Evolutionary conservation across 208 protist genomes (phyloP), one percentile per base, ranked within the genome.

Genomic region (Porcisia deanei): DNA sequence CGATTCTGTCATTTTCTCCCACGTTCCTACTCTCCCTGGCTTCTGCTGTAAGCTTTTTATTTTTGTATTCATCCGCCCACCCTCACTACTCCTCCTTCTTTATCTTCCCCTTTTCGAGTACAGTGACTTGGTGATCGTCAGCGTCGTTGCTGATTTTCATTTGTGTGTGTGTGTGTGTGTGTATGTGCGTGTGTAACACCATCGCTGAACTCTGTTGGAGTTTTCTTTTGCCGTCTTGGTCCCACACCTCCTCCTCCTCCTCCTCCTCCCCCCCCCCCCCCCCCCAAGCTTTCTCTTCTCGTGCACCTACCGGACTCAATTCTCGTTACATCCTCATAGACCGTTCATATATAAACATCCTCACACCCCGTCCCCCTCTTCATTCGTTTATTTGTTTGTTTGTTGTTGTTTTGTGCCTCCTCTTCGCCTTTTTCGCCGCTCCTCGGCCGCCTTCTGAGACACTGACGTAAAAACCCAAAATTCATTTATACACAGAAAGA

Each of bases 291-390:
- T 30, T 10, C 41, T 45, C n/a, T 59, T 59, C 0, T 25, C 22
- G 14, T 59, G 47, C 47, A 52, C 47, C 10, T 12, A 52, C 47
- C 47, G 8, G 10, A 52, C 47, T 5, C 47, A 52, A 52, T 9
- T 16, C 30, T 30, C 45, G 25, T 43, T 57, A 57, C 66, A 71
- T 41, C 52, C 25, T 55, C 66, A 71, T 57, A 67, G 63, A 67
- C 63, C 22, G 1, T 14, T 34, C 10, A 60, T 30, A 60, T 30
- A 60, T 12, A 60, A 60, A 60, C 57, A 60, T 10, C 16, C 54
- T 16, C 6, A n/a, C 20, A 18, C 37, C 0, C 61, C 61, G 39
- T 22, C 39, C 39, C 18, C 41, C 39, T 0, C 59, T 18, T 18
- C 9, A 8, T 34, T 34, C 25, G 59, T 20, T 61, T 69, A 30